Evolutionary conservation across 306 rosid species (phyloP).

Genomic region (Dalbergia cultrata): DNA sequence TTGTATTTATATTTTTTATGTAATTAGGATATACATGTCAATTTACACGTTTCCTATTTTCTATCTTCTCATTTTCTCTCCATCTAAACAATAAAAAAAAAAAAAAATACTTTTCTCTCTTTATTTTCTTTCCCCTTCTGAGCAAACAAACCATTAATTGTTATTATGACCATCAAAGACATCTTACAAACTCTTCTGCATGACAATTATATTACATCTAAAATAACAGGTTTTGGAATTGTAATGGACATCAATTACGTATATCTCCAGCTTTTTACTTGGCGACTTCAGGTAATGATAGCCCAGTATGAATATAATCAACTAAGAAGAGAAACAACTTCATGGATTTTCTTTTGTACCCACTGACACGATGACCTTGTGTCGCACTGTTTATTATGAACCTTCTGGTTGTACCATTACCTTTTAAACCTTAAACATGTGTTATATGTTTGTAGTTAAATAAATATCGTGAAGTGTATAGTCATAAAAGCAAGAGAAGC

Average conservation of each 20-base stretch:
- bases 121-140: too few species aligned
- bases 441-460: slow-evolving; percentile 9
- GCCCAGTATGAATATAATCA: slow-evolving; percentile 58
- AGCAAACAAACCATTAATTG: too few species aligned
- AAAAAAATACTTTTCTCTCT: too few species aligned
- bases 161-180: too few species aligned
- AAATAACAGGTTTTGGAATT: slow-evolving; percentile 68
- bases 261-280: slow-evolving; percentile 65
- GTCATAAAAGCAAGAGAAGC: slow-evolving; percentile 34
- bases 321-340: slow-evolving; percentile 38
- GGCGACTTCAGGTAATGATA: slow-evolving; percentile 75
- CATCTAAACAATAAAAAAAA: too few species aligned
- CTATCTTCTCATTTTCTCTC: too few species aligned
- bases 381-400: slow-evolving; percentile 13
- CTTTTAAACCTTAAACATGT: not conserved
- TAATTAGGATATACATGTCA: too few species aligned
- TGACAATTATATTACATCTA: too few species aligned
- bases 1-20: too few species aligned
- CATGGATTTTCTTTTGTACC: slow-evolving; percentile 25
- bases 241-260: slow-evolving; percentile 76
- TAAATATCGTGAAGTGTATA: slow-evolving; percentile 29
- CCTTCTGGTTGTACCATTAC: slow-evolving; percentile 8
- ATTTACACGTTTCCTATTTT: too few species aligned
- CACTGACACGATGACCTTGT: slow-evolving; percentile 6
- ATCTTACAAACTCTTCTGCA: too few species aligned